phyloP scores from a whole-genome alignment of 2,329 filamentous ascomycete genomes.

The Nakataea oryzae region DNA sequence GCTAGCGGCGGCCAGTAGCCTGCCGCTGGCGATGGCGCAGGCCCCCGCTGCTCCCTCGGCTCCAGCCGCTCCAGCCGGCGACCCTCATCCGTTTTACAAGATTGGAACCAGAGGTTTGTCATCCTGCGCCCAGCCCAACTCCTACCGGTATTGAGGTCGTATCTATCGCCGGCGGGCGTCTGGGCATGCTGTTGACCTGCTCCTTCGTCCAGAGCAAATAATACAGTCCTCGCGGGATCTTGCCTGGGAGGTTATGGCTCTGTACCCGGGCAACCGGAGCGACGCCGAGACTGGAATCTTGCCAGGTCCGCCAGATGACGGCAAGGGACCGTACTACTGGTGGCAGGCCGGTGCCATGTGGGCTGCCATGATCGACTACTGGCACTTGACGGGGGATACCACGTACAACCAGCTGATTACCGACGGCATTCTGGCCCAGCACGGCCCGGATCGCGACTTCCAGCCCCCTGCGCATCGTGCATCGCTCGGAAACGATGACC shows the following conservation, averaged over 20 bases:
- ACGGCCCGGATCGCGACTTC: constrained; percentile 41
- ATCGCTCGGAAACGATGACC: constrained; percentile 54
- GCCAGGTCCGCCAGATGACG: constrained; percentile 38
- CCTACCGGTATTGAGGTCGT: too few species aligned
- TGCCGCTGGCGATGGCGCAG: not conserved
- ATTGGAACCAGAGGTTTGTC: not conserved
- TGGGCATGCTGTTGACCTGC: too few species aligned
- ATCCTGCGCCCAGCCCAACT: too few species aligned
- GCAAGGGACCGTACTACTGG: constrained; percentile 51
- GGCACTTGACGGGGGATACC: constrained; percentile 54
- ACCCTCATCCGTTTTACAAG: not conserved
- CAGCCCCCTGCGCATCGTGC: constrained; percentile 50
- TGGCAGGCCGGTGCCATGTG: constrained; percentile 66
- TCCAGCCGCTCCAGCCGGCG: not conserved
- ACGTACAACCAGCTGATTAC: constrained; percentile 52
- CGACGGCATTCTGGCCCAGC: constrained; percentile 45
- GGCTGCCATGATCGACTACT: constrained; percentile 59
- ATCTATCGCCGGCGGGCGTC: too few species aligned
- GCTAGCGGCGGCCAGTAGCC: not conserved
- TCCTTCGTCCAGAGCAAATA: not conserved
- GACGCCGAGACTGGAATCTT: constrained; percentile 44
- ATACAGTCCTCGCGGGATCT: not conserved
- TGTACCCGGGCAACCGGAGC: not conserved
- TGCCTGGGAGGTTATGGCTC: not conserved
- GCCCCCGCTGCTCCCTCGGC: too few species aligned